Base-by-base conservation (phyloP, 1,284 basidiomycete genomes). In the Irpex sp. region DNA sequence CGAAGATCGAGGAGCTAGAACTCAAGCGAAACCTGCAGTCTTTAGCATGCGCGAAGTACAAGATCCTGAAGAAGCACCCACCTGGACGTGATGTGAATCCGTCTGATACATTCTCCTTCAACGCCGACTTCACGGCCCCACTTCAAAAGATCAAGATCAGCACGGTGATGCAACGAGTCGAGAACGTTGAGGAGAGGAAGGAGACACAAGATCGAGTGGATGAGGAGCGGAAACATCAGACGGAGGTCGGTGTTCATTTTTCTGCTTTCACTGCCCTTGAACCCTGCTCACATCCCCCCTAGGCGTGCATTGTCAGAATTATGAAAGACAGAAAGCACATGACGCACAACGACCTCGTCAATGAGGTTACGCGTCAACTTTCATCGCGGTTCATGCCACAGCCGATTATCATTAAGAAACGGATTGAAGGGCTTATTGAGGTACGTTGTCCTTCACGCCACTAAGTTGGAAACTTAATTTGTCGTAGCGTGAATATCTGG, bases 241-340 rank as follows among this genome's bases (percentile, higher is more conserved):
- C 90, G 52, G 97, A 99, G 80, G 96, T 94, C 66, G 66, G 84
- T 78, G 6, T 51, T 8, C 49, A 51, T 17, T 47, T 66, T 31
- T 57, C 64, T 47, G 15, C 34, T 54, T 17, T 31, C 13, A 6
- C 15, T n/a, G 36, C 40, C 40, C 40, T 17, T 51, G 49, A 51
- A n/a, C 49, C n/a, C 49, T 15, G 8, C 34, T 56, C 54, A 34
- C 19, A 36, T 26, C n/a, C 8, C 13, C 44, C 19, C 17, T 68
- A 97, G 94, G 96, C 96, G 1, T 98, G 94, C 72, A 93, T 99
- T 65, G 97, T 99, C 26, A 89, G 97, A 48, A 90, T 98, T 47
- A 99, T 99, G 97, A 99, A 99, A 79, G 91, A 95, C 73, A 81
- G 96, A 65, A 98, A 98, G 75, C 85, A 85, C 62, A 89, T 98